phyloP scores from a whole-genome alignment of 371 early-diverging fungal species.

The Syncephalastrum contaminatum region DNA sequence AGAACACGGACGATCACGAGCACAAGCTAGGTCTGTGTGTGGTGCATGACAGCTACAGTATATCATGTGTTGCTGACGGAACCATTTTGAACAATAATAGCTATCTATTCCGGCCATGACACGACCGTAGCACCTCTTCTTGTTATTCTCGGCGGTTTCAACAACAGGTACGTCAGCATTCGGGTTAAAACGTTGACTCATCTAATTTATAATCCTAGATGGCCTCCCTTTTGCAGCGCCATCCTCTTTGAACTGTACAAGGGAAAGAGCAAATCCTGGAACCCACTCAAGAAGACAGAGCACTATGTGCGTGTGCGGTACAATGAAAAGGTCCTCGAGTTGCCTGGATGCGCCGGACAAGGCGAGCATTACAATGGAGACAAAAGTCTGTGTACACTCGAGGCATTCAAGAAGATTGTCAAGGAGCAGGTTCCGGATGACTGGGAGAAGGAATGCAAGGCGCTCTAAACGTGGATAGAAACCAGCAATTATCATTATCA shows the following conservation, averaged over 20 bases:
- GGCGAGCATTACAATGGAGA: constrained; percentile 64
- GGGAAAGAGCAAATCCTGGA: constrained; percentile 16
- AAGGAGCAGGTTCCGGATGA: constrained; percentile 57
- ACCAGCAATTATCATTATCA: not conserved
- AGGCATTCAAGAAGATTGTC: constrained; percentile 65
- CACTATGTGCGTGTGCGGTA: constrained; percentile 75
- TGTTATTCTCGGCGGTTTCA: constrained; percentile 52
- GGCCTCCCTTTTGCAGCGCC: constrained; percentile 55
- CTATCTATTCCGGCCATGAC: constrained; percentile 79
- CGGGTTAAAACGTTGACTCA: constrained; percentile 5
- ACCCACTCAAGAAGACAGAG: constrained; percentile 7
- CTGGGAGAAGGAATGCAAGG: constrained; percentile 48
- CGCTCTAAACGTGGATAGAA: not conserved
- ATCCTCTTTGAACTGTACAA: constrained; percentile 71
- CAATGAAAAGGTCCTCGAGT: constrained; percentile 57
- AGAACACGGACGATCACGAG: constrained; percentile 30
- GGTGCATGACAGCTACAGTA: no score
- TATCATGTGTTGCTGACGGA: no score
- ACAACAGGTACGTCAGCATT: constrained; percentile 39
- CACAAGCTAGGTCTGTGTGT: constrained; percentile 44
- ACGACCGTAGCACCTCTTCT: constrained; percentile 60
- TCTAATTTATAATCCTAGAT: constrained; percentile 17
- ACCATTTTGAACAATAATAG: no score
- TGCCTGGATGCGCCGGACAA: constrained; percentile 61
- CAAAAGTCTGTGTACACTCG: constrained; percentile 66